Base-by-base conservation (phyloP, 2,329 filamentous ascomycete species). In the Penicillium sp. region DNA sequence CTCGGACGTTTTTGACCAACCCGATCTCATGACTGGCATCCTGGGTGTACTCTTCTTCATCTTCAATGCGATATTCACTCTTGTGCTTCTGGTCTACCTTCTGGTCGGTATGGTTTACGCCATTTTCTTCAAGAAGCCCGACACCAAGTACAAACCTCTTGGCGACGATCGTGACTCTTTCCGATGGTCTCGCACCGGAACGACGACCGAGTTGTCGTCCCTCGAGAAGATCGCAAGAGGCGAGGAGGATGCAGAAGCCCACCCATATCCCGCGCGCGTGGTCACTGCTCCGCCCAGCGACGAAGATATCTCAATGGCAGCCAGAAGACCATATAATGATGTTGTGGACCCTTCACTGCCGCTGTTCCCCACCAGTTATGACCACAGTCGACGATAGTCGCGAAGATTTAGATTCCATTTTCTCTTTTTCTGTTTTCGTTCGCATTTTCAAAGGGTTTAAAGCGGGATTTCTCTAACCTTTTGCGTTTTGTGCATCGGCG, bases 71-170 rank as follows among this genome's bases (percentile, higher is more conserved):
- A 83, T 86, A 53, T 94, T 96, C 71, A 87, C 91, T 1, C 78
- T 94, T 47, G 85, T 95, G 44, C 83, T 96, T 30, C 80, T 97
- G 60, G 80, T 96, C 68, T 86, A 96, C 78, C 85, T 97, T 49
- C 81, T 93, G 45, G 82, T 90, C 65, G 85, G 88, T 9, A 90
- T 89, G 10, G 78, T 81, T 76, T 90, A 92, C 63, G 89, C 90
- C 47, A 85, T 97, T 69, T 85, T 91, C 72, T 89, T 90, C 61
- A 95, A 95, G 83, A 96, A 97, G 76, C 93, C 93, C 25, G 91
- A 97, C 70, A 90, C 89, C 38, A 87, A 91, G 61, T 97, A 97
- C 77, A 91, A 96, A 74, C 91, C 90, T 68, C 96, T 97, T 90
- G 87, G 88, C 53, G 93, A 97, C 68, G 93, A 97, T 74, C 88